Evolutionary conservation across 805 yeast genomes (phyloP), one percentile per base, ranked within the genome.

Genomic region (Teunomyces barrocoloradensis): DNA sequence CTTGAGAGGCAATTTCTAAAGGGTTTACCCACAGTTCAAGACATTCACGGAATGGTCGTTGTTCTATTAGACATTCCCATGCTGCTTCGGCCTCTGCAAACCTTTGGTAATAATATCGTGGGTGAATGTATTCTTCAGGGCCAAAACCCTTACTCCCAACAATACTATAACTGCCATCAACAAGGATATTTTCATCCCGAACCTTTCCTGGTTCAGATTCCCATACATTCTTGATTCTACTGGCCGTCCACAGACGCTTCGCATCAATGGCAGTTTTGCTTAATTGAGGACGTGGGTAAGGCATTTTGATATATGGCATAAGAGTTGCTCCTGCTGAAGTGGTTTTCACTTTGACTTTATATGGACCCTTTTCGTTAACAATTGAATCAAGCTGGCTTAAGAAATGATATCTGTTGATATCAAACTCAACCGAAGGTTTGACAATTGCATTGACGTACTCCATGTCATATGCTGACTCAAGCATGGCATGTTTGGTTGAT

Each of bases 311-410:
- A 48, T 50, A 69, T 5, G 68, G 66, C 5, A 68, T 58, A 1
- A 58, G 55, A 41, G 61, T 51, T 3, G 65, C 54, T 0, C 74
- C 76, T 0, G 76, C 65, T 42, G 54, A 53, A 5, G 69, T 66
- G n/a, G 48, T 36, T 10, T 57, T 46, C 9, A 70, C 55, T 37
- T 61, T 62, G 5, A 71, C 73, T 39, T 60, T 55, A 28, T 42
- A 60, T 2, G 78, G 77, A 4, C 78, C 78, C 44, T 63, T 64
- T 12, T 59, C 59, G 42, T 60, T 60, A 6, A 71, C 62, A 1
- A 53, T 52, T 1, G 44, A n/a, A 11, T 47, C 48, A 17, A 63
- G 47, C n/a, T 51, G 44, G 3, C 57, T 54, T 29, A 67, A 44
- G 39, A 51, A 53, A 29, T 65, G 64, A 35, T 48, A 32, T 43